Base-by-base conservation (phyloP, 768 basidiomycete species). In the Lactifluus volemus region DNA sequence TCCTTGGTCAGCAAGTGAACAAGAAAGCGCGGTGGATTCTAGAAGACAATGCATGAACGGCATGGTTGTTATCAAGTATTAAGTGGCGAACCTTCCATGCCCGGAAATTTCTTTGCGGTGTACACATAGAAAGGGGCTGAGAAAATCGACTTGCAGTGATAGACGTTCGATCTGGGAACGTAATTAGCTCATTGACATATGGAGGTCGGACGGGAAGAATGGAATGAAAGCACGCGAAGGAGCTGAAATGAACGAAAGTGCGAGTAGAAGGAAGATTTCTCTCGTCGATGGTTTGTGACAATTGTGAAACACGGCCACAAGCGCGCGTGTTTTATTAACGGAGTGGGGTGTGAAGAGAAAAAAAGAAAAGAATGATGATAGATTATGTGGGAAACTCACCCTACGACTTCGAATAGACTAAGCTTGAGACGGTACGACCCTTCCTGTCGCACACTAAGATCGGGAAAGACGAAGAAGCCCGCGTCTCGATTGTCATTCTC, bases 391-490 rank as follows among this genome's bases (percentile, higher is more conserved):
- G 53, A 15, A 47, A 84, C 89, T 72, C 68, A 94, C 92, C 87
- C 88, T 45, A 93, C 88, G 55, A 97, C 91, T 74, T 98, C 95
- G 70, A 89, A 98, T 53, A 98, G 74, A 55, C 79, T 82, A 63
- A 86, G 76, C 71, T 86, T 87, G 45, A 80, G 72, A 12, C 89
- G 79, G 68, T 95, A 98, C 65, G 86, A 88, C 8, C 95, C 95
- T 72, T 98, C 95, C 3, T 91, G 92, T 61, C 92, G 78, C 5
- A 98, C 92, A 62, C 88, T 89, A 29, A 98, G 79, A 72, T 97
- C 95, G 0, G 95, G 95, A 68, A 98, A 98, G 36, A 97, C 93
- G 69, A 98, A 98, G 76, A 95, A 94, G 0, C 92, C 94, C 8
- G 91, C 92, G 67, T 92, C 89, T 70, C 77, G 70, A 63, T 79